These are phyloP conservation scores for Yamadazyma akitaensis DNA, from an alignment of 805 yeast species.

Conservation along the genomic window DNA sequence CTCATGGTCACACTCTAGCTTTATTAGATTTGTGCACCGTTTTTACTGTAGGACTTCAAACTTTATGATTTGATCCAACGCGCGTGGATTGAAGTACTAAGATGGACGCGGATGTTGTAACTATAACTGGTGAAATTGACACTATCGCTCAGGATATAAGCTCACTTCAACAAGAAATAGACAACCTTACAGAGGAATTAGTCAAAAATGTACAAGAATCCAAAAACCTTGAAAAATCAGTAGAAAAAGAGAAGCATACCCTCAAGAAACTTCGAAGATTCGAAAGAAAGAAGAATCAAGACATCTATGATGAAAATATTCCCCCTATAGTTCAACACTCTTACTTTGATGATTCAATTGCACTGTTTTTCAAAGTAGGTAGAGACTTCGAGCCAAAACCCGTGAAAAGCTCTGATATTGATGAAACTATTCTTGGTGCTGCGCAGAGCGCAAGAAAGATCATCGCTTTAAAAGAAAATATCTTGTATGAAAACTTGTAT, in stretches of 20 bases:
- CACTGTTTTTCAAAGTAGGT: conserved; percentile 17
- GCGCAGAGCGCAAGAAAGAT: conserved; percentile 11
- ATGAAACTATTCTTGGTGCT: conserved; percentile 2
- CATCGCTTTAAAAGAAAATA: conserved; percentile 22
- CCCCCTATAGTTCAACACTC: conserved; percentile 23
- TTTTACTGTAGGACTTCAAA: not conserved
- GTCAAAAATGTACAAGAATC: not conserved
- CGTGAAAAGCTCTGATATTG: not conserved
- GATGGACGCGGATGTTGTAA: not conserved
- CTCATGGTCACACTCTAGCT: not conserved
- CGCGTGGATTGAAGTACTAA: not conserved
- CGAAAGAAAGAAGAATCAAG: conserved; percentile 1
- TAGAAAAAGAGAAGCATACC: conserved; percentile 9
- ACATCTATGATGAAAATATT: conserved; percentile 7
- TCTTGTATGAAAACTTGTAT: conserved; percentile 44
- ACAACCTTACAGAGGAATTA: conserved; percentile 11
- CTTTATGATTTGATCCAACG: not conserved
- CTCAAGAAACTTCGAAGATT: conserved; percentile 9
- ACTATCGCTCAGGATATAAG: conserved; percentile 17
- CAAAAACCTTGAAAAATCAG: conserved; percentile 4
- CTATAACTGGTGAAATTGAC: conserved; percentile 1
- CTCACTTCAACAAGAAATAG: conserved; percentile 18
- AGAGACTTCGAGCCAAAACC: conserved; percentile 8
- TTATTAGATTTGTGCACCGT: too few species aligned
- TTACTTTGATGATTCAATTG: conserved; percentile 30